Percentiles rank a stretch among this genome's conserved stretches.
Evolutionary conservation across 2,329 filamentous ascomycete genomes (phyloP).

Genomic region (Pseudogymnoascus verrucosus): DNA sequence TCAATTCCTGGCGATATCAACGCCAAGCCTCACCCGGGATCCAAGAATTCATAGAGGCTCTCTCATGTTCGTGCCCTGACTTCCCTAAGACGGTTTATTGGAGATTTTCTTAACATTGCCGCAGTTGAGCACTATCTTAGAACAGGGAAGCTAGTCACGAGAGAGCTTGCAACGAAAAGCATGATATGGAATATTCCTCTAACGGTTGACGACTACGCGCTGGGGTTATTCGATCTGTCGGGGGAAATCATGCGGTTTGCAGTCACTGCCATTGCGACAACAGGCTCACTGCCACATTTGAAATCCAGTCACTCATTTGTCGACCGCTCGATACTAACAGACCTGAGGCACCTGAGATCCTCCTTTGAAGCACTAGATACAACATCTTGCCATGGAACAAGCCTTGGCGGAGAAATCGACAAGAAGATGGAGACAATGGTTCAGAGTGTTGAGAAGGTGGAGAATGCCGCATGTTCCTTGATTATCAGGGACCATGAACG

Average conservation of each 20-base stretch:
- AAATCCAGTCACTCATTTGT: constrained; percentile 22
- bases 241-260: constrained; percentile 97
- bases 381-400: constrained; percentile 40
- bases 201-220: constrained; percentile 76
- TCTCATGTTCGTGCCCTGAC: constrained; percentile 45
- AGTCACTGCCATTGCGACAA: constrained; percentile 77
- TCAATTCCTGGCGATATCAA: constrained; percentile 78
- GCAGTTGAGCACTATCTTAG: constrained; percentile 71
- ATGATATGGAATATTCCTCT: constrained; percentile 50
- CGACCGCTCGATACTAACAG: constrained; percentile 60
- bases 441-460: constrained; percentile 86
- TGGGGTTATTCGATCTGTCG: constrained; percentile 87
- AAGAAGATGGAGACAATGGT: constrained; percentile 84
- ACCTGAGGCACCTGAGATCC: constrained; percentile 71
- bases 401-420: constrained; percentile 53
- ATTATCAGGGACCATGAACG: constrained; percentile 80
- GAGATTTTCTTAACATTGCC: not conserved
- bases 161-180: constrained; percentile 47
- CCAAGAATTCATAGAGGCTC: constrained; percentile 90
- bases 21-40: constrained; percentile 69
- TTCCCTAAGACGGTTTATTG: not conserved
- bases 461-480: constrained; percentile 80
- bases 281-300: constrained; percentile 33
- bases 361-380: constrained; percentile 67
- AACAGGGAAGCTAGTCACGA: constrained; percentile 65